These are phyloP conservation scores for Cercospora beticola DNA, from an alignment of 2,329 filamentous ascomycete species.

Conservation along the genomic window DNA sequence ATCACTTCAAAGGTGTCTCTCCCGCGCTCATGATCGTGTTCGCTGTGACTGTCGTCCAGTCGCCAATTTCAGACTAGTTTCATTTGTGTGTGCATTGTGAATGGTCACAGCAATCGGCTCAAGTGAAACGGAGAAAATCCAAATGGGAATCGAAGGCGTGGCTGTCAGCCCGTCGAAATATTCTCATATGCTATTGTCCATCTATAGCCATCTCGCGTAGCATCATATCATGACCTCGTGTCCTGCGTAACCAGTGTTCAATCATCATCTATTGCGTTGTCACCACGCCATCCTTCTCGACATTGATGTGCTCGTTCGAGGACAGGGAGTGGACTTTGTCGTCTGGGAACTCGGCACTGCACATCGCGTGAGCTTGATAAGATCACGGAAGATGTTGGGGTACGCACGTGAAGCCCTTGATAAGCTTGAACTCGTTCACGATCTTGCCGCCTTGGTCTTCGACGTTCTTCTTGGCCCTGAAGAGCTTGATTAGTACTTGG, in stretches of 20 bases:
- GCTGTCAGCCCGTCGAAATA: not conserved
- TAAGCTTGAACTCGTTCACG: slow-evolving; percentile 76
- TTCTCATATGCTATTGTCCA: not conserved
- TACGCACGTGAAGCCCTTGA: slow-evolving; percentile 90
- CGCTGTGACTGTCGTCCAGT: not conserved
- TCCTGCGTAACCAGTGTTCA: not conserved
- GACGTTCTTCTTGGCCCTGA: slow-evolving; percentile 74
- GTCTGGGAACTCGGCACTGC: slow-evolving; percentile 70
- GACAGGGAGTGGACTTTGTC: slow-evolving; percentile 66
- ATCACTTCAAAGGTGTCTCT: not conserved
- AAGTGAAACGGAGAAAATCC: too few species aligned
- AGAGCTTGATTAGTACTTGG: slow-evolving; percentile 1
- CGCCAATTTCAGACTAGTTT: not conserved
- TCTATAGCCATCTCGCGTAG: not conserved
- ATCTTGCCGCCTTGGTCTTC: slow-evolving; percentile 78
- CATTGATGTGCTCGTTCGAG: slow-evolving; percentile 69
- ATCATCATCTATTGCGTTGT: slow-evolving; percentile 60
- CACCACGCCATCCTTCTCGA: slow-evolving; percentile 73
- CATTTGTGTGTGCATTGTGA: not conserved
- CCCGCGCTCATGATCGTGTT: not conserved
- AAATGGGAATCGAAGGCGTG: not conserved
- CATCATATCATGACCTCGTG: not conserved
- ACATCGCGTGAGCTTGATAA: not conserved
- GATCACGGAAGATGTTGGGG: accelerated
- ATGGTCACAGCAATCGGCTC: not conserved